A percentile compares a stretch with the other conserved stretches of the same genome.
phyloP scores from a whole-genome alignment of 1,284 basidiomycete species.

The Rhizopogon parksii region DNA sequence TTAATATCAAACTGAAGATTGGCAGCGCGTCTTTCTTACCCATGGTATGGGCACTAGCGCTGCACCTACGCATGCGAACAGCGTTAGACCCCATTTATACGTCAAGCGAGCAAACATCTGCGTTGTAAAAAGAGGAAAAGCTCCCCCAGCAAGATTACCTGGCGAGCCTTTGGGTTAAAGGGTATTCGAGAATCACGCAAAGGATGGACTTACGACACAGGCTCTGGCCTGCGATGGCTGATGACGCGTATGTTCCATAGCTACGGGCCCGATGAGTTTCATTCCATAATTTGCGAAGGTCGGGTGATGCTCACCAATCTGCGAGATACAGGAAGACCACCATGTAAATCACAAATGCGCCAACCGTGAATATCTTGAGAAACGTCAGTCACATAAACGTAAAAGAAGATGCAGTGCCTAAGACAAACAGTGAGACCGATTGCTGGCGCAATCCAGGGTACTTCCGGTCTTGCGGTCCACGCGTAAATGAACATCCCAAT shows the following conservation, averaged over 20 bases:
- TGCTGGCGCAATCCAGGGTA: conserved; percentile 53
- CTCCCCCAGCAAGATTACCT: conserved; percentile 50
- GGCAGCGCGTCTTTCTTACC: conserved; percentile 30
- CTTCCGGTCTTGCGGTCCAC: conserved; percentile 46
- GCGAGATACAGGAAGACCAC: conserved; percentile 63
- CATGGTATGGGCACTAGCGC: conserved; percentile 60
- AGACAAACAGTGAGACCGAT: conserved; percentile 44
- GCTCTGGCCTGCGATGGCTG: conserved; percentile 67
- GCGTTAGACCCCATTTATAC: conserved; percentile 60
- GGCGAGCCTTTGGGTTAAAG: neutral
- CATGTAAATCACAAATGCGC: conserved; percentile 51
- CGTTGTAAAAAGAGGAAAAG: conserved; percentile 55
- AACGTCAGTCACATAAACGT: conserved; percentile 27
- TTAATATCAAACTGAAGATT: neutral
- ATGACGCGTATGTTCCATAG: conserved; percentile 65
- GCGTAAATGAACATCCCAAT: conserved; percentile 62
- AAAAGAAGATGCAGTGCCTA: neutral
- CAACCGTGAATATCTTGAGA: conserved; percentile 46
- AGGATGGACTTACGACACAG: conserved; percentile 42
- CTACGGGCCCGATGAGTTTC: conserved; percentile 23
- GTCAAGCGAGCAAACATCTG: conserved; percentile 52
- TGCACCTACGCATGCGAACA: conserved; percentile 53
- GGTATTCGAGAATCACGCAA: neutral
- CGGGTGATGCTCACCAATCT: conserved; percentile 42
- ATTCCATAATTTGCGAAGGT: neutral